Base-by-base conservation (phyloP, 768 basidiomycete genomes). In the Panellus pusillus region DNA sequence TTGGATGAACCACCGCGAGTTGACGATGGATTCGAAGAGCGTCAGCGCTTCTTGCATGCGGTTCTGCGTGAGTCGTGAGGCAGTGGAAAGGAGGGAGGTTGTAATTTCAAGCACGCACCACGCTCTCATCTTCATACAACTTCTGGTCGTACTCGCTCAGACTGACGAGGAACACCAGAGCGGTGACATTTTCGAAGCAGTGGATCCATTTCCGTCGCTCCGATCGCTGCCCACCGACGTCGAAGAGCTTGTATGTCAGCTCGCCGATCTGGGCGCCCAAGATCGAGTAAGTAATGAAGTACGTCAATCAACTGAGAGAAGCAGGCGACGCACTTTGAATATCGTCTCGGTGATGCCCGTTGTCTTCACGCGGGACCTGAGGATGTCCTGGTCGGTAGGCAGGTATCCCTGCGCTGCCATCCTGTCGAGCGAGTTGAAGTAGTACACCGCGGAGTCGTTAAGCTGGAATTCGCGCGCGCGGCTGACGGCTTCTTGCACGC, bases 331-430 rank as follows among this genome's bases (percentile, higher is more conserved):
- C n/a, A 58, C 57, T 70, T 88, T 86, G 80, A 99, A 98, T 43
- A 85, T 92, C n/a, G 93, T 96, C 74, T 98, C 96, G 1, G 93
- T 94, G 67, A 98, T 96, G 58, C 96, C 96, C 0, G 95, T 97
- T 0, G 95, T 97, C 77, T 97, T 98, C 44, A 98, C 96, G 63
- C 96, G 83, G 47, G 87, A 89, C 39, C 96, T 81, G 11, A 98
- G 76, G 63, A 99, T 97, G 63, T 99, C 96, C 70, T 97, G 93
- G 69, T 99, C 96, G 0, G 89, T 89, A 8, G 96, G 96, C 58
- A 94, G 73, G 73, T 95, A 98, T 32, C 77, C 76, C 0, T 83
- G 78, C 1, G 75, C 63, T 0, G 86, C 74, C 82, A 98, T 93
- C 56, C 93, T 84, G 55, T 91, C 84, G 63, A 98, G 91, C 7